Base-by-base conservation (phyloP, 305 asterid genomes). In the Petunia hybrid region DNA sequence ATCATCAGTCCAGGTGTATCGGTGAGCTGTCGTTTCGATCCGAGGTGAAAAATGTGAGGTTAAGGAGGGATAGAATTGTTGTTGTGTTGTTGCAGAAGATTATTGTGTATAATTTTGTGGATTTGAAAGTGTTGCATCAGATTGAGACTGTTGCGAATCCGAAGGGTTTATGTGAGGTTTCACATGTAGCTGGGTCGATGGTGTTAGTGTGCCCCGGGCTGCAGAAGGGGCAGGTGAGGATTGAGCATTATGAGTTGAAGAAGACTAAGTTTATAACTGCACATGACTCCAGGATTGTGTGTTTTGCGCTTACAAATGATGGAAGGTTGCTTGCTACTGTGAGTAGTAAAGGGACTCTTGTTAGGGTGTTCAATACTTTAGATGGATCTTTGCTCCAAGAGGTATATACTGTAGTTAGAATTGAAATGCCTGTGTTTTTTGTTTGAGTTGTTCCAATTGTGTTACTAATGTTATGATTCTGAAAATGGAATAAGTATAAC, bases 351-450 rank as follows among this genome's bases (percentile, higher is more conserved):
- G 94, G 96, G 79, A 91, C 96, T 14, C 69, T 90, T 55, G 85
- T 91, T 31, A 76, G 94, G 79, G 84, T 91, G 41, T 89, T 77
- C 76, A 88, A 91, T 55, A 87, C 92, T 31, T 80, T 85, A 35
- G 92, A 90, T 80, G 96, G 94, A 65, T 86, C 88, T 62, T 81
- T 91, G 79, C 83, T 89, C 61, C 94, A 90, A 82, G 94, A 90
- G 96, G 93, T 90, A 82, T 38, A 62, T 13, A 38, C 38, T 51
- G 60, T 69, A 0, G 38, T 5, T n/a, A 31, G 62, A 51, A 73
- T 22, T 22, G 31, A 22, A 22, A 22, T 22, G 31, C 31, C 31
- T 73, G 35, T 46, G 35, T 71, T 39, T 62, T 35, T 13, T 35
- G 12, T 51, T 22, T 51, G 61, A 35, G 2, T 51, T 51, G 35